phyloP scores from a whole-genome alignment of 1,284 basidiomycete species.

The Fomes fomentarius region DNA sequence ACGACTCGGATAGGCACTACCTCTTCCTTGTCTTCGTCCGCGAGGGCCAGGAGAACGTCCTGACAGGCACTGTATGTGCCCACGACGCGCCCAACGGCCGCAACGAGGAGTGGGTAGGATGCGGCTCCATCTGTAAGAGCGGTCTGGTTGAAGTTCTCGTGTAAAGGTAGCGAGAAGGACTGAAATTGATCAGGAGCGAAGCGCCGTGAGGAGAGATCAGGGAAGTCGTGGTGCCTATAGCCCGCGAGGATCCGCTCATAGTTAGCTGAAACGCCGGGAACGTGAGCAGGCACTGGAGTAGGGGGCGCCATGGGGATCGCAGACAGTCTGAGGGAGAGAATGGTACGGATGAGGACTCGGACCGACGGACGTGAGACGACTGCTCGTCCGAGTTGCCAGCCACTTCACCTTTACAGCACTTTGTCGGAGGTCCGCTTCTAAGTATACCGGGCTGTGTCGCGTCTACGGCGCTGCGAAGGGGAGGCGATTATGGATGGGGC shows the following conservation, averaged over 20 bases:
- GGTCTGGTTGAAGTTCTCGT: not conserved
- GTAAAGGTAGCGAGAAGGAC: conserved; percentile 15
- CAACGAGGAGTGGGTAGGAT: conserved; percentile 29
- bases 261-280: conserved; percentile 4
- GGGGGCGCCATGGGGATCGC: conserved; percentile 14
- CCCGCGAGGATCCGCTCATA: conserved; percentile 21
- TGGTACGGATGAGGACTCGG: conserved; percentile 17
- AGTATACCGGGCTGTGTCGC: too few species aligned
- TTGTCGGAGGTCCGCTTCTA: not conserved
- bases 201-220: conserved; percentile 26
- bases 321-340: conserved; percentile 8
- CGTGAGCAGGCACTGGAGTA: conserved; percentile 1
- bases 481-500: too few species aligned
- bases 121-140: not conserved
- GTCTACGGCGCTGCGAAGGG: too few species aligned
- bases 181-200: conserved; percentile 22
- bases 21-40: conserved; percentile 17
- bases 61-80: conserved; percentile 42
- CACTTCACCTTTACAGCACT: conserved; percentile 5
- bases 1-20: conserved; percentile 37
- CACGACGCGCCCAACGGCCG: conserved; percentile 39
- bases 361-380: conserved; percentile 21
- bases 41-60: conserved; percentile 44
- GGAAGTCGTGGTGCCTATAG: conserved; percentile 26
- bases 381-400: not conserved